Conservation (phyloP, 176 grass and related monocot species). For the Guadua angustifolia region DNA sequence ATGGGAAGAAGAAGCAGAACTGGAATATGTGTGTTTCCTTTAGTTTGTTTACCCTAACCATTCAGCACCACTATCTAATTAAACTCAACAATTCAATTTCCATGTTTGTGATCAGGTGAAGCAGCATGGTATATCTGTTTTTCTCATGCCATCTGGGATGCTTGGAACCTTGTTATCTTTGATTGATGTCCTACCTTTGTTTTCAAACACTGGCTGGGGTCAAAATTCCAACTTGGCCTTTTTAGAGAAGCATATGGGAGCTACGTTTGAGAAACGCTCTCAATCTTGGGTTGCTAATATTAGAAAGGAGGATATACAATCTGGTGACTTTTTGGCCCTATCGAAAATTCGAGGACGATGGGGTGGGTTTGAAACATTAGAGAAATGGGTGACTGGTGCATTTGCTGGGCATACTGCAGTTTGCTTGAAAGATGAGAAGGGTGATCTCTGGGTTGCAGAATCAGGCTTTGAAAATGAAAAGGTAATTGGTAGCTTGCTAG, state of each 20-base stretch:
- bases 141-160: conserved; percentile 97
- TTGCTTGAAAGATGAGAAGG: conserved; percentile 86
- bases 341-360: conserved; percentile 95
- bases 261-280: conserved; percentile 72
- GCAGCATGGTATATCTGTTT: conserved; percentile 88
- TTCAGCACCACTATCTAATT: conserved; percentile 17
- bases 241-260: conserved; percentile 90
- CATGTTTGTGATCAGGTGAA: conserved; percentile 70
- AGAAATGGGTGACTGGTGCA: conserved; percentile 98
- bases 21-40: conserved; percentile 75
- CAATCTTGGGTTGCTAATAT: conserved; percentile 67
- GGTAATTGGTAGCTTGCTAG: conserved; percentile 41
- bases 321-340: conserved; percentile 88
- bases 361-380: conserved; percentile 95
- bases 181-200: conserved; percentile 86
- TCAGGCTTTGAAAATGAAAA: conserved; percentile 96
- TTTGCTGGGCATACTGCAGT: conserved; percentile 98
- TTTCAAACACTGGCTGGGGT: conserved; percentile 91
- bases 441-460: conserved; percentile 86
- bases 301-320: conserved; percentile 72
- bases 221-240: conserved; percentile 95
- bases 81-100: conserved; percentile 33
- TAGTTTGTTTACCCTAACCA: not conserved
- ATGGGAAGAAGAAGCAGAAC: conserved; percentile 89
- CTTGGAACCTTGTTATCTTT: conserved; percentile 85